These are phyloP conservation scores for Xylaria sp. DNA, from an alignment of 2,329 filamentous ascomycete species.

Conservation along the genomic window DNA sequence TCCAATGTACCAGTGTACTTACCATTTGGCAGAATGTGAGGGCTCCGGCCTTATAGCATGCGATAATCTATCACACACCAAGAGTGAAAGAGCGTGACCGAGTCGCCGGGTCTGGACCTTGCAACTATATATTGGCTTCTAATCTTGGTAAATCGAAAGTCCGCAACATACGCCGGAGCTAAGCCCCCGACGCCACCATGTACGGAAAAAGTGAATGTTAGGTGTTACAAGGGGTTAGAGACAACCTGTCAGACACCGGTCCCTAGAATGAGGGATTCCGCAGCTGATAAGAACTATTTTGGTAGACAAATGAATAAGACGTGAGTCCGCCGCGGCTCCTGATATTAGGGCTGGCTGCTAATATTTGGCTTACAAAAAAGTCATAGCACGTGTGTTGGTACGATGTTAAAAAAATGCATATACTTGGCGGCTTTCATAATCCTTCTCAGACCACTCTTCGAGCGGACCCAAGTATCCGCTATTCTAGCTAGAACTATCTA, in stretches of 20 bases:
- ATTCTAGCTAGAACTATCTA: slow-evolving; percentile 8
- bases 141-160: slow-evolving; percentile 7
- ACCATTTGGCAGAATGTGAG: slow-evolving; percentile 38
- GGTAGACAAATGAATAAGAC: slow-evolving; percentile 31
- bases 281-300: slow-evolving; percentile 14
- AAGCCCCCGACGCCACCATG: slow-evolving; percentile 17
- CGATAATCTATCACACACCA: neutral
- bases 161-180: slow-evolving; percentile 2
- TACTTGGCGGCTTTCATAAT: neutral
- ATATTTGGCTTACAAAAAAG: slow-evolving; percentile 10
- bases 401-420: slow-evolving; percentile 7
- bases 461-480: slow-evolving; percentile 1
- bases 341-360: slow-evolving; percentile 8
- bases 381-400: slow-evolving; percentile 12
- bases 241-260: neutral
- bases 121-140: slow-evolving; percentile 10
- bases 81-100: neutral
- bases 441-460: neutral
- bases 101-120: slow-evolving; percentile 4
- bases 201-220: slow-evolving; percentile 4
- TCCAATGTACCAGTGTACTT: neutral
- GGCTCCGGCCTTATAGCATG: neutral
- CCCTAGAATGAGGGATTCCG: neutral
- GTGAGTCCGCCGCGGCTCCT: slow-evolving; percentile 26
- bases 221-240: slow-evolving; percentile 21